phyloP scores from a whole-genome alignment of 1,139 yeast species.

The Candida dubliniensis region DNA sequence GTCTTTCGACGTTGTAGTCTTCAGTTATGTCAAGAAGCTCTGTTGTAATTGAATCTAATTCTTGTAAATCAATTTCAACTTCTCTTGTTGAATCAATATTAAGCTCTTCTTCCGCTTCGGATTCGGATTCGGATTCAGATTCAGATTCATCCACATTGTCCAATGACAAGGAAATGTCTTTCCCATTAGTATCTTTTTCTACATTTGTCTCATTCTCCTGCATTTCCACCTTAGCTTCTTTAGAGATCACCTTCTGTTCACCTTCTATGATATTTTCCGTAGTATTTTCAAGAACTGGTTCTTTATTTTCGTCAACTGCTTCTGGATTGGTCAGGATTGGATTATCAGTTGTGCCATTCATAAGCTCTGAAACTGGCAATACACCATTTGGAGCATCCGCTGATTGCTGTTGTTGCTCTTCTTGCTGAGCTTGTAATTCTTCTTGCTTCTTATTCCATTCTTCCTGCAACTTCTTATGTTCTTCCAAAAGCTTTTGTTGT shows the following conservation, averaged over 20 bases:
- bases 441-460: constrained; percentile 25
- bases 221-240: not conserved
- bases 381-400: not conserved
- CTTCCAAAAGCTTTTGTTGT: constrained; percentile 47
- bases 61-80: constrained; percentile 18
- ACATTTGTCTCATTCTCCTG: not conserved
- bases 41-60: constrained; percentile 20
- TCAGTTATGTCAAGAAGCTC: constrained; percentile 40
- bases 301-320: not conserved
- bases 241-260: constrained; percentile 1
- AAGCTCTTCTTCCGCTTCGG: constrained; percentile 27
- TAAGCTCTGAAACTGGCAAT: no score
- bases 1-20: constrained; percentile 59
- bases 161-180: not conserved
- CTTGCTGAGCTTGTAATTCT: not conserved
- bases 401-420: not conserved
- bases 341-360: not conserved
- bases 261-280: not conserved
- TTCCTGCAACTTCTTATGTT: constrained; percentile 30
- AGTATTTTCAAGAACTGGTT: not conserved
- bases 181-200: not conserved
- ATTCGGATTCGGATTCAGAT: constrained; percentile 28
- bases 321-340: not conserved
- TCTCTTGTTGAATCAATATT: constrained; percentile 18
- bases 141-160: constrained; percentile 11